Base-by-base conservation (phyloP, 2,329 filamentous ascomycete species). In the Cladosporium sp. region DNA sequence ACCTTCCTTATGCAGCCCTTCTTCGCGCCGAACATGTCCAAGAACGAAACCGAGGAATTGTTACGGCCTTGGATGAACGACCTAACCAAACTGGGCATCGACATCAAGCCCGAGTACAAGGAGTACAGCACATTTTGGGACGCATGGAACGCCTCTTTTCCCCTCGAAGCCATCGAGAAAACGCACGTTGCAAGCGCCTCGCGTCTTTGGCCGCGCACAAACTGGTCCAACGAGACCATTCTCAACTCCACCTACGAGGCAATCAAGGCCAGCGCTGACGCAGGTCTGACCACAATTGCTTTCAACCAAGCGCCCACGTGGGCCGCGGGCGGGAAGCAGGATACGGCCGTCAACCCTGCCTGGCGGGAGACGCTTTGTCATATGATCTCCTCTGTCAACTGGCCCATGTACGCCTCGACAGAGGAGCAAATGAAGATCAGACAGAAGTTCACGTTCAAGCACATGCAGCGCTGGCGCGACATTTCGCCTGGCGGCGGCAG, bases 1-100 rank as follows among this genome's bases (percentile, higher is more conserved):
- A 52, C 32, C 63, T 7, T 68, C 63, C 61, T 62, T 62, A 49
- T 70, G 67, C 63, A 41, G 60, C 43, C 65, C 62, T 46, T 68
- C 67, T 56, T 55, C 65, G 43, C 57, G 64, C 9, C 58, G 55
- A 6, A 67, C 62, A 18, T 51, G 52, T 22, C 46, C 16, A 34
- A 32, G 4, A 34, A 18, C 16, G 31, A 54, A 31, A 44, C 54
- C n/a, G 10, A 52, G 34, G n/a, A 34, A 10, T 13, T 56, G 10
- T 18, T 68, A 8, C 63, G 67, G 52, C 54, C 59, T 2, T 54
- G 52, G 52, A 18, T 54, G 10, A 18, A 31, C 19, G 37, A 54
- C 10, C 19, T 54, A 5, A 22, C 14, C 1, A 19, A 28, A 8
- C 54, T 56, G 1, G 52, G 43, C 5, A 43, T 54, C 19, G 9